Evolutionary conservation across 257 asterid species (phyloP), one percentile per base, ranked within the genome.

Genomic region (Henckelia pumila): DNA sequence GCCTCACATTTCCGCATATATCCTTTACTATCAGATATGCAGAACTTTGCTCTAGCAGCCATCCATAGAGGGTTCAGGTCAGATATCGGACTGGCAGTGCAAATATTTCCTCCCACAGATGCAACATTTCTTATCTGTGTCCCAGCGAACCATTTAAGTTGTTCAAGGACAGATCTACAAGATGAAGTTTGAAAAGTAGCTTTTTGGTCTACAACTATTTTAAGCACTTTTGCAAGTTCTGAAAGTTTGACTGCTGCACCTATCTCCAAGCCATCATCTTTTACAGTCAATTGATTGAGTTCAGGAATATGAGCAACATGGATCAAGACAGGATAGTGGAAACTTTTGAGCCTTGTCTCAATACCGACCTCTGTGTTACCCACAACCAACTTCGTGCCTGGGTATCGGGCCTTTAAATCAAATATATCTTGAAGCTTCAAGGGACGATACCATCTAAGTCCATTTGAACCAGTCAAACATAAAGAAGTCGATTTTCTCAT

Each of bases 11-110:
- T 77, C 70, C 99, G 71, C 33, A 73, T 76, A 47, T 81, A 86
- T 56, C 96, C 96, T 76, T 23, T 85, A 77, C 73, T 64, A 76
- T 90, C 96, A 33, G 86, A 78, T 57, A 85, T 83, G 66, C 58
- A 78, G 68, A 93, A 90, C 63, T 30, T 85, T 30, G 97, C 99
- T 76, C 97, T 73, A 55, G 84, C 73, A 69, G 97, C 91, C 84
- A 93, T 90, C 97, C 94, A 90, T 47, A 93, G 83, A 76, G 99
- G 99, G 81, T 93, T 93, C 67, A 93, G 81, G 69, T 93, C 99
- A 22, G 99, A 93, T 79, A 90, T 93, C 66, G 99, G 99, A 81
- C 99, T 93, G 1, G 99, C 99, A 63, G 97, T 90, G 73, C 97
- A 93, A 66, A 93, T 88, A 84, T 93, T 93, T 65, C 99, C 99